Evolutionary conservation across 257 asterid genomes (phyloP).

Genomic region (Coffea eugenioides): DNA sequence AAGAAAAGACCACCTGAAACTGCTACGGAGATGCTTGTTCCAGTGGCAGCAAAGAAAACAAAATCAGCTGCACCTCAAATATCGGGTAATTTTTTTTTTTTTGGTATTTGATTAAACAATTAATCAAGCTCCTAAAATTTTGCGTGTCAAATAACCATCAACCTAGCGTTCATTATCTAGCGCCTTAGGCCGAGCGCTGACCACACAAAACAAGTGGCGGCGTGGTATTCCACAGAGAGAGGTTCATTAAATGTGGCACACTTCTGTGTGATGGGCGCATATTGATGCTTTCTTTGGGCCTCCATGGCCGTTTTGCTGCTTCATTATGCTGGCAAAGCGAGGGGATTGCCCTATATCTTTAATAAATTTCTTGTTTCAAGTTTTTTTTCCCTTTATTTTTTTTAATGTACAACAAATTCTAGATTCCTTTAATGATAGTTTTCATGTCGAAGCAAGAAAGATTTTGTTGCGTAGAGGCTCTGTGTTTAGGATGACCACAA

Average conservation of each 20-base stretch:
- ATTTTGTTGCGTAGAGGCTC: neutral
- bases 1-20: conserved; percentile 54
- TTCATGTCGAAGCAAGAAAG: neutral
- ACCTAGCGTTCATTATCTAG: neutral
- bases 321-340: conserved; percentile 46
- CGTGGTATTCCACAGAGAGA: conserved; percentile 45
- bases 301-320: conserved; percentile 57
- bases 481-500: neutral
- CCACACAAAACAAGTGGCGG: conserved; percentile 38
- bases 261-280: conserved; percentile 35
- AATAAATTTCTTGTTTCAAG: neutral
- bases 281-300: conserved; percentile 25
- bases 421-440: neutral
- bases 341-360: conserved; percentile 49
- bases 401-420: neutral
- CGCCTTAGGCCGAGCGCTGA: conserved; percentile 47
- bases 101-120: neutral
- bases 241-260: conserved; percentile 37
- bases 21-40: conserved; percentile 24
- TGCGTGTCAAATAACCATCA: neutral
- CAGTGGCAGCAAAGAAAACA: conserved; percentile 43
- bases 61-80: conserved; percentile 45
- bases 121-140: neutral
- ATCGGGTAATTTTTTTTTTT: conserved; percentile 32
- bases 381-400: neutral